Evolutionary conservation across 1,284 basidiomycete genomes (phyloP).

Genomic region (Flammula alnicola): DNA sequence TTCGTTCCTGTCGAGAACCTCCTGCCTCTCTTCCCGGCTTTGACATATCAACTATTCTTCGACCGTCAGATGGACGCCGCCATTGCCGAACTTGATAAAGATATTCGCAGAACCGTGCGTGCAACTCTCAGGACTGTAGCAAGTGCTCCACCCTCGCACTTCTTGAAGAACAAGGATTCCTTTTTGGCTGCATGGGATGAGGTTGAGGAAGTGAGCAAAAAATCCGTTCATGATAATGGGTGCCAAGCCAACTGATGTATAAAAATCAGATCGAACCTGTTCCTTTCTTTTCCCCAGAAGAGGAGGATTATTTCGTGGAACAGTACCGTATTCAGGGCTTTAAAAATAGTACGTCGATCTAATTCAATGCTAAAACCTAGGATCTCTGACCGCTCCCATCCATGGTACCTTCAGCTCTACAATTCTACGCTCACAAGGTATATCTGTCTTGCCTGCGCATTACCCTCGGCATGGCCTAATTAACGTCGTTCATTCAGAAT

Average conservation of each 20-base stretch:
- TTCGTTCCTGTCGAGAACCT: conserved; percentile 53
- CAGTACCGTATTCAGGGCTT: conserved; percentile 63
- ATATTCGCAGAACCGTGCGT: conserved; percentile 59
- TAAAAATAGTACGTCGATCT: conserved; percentile 55
- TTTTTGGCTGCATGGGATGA: conserved; percentile 57
- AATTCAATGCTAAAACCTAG: too few relatives aligned
- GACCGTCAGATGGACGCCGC: conserved; percentile 51
- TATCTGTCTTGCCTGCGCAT: conserved; percentile 10
- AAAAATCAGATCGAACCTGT: conserved; percentile 57
- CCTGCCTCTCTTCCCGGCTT: conserved; percentile 46
- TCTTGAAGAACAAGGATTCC: conserved; percentile 51
- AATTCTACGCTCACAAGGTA: conserved; percentile 60
- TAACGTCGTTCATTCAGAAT: conserved; percentile 44
- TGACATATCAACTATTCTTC: conserved; percentile 69
- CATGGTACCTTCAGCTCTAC: conserved; percentile 43
- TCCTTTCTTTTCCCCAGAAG: conserved; percentile 57
- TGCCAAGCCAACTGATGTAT: neutral
- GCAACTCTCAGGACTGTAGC: conserved; percentile 52
- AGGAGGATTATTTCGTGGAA: conserved; percentile 72
- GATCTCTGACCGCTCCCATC: neutral
- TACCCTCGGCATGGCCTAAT: neutral
- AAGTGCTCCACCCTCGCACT: conserved; percentile 58
- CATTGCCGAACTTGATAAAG: conserved; percentile 53
- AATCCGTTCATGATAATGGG: conserved; percentile 50
- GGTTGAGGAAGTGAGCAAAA: conserved; percentile 44